These are phyloP conservation scores for Phytophthora pinifolia DNA, from an alignment of 352 stramenopile species.

Conservation along the genomic window DNA sequence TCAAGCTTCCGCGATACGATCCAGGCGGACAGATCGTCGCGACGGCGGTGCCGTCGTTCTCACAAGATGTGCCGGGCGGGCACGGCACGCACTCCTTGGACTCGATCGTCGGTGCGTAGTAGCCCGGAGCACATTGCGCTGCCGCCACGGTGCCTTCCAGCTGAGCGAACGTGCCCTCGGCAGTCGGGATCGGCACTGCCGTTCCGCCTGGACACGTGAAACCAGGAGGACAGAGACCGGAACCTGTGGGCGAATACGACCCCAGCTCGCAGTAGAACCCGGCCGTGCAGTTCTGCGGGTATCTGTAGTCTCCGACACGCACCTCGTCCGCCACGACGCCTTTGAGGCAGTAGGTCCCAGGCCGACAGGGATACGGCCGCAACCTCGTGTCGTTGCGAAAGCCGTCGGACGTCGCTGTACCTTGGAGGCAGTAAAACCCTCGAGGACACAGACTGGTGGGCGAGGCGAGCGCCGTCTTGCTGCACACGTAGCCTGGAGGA, in stretches of 20 bases:
- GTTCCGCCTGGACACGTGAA: conserved; percentile 95
- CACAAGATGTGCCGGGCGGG: conserved; percentile 91
- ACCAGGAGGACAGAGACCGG: conserved; percentile 91
- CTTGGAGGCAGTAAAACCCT: conserved; percentile 95
- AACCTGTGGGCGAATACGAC: conserved; percentile 91
- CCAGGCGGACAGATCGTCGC: conserved; percentile 92
- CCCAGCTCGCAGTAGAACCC: conserved; percentile 96
- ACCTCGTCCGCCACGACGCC: conserved; percentile 93
- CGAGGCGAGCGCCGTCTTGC: conserved; percentile 69
- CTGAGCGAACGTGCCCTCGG: conserved; percentile 90
- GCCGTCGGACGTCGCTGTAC: conserved; percentile 92
- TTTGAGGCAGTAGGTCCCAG: conserved; percentile 95
- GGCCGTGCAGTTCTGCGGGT: conserved; percentile 92
- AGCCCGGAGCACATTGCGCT: conserved; percentile 93
- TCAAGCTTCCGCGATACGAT: conserved; percentile 89
- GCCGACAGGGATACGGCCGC: conserved; percentile 93
- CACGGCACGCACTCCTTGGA: conserved; percentile 92
- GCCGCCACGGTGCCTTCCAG: conserved; percentile 91
- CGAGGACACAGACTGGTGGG: conserved; percentile 94
- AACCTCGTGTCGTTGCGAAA: conserved; percentile 97
- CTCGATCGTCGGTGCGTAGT: conserved; percentile 96
- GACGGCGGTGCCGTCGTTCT: conserved; percentile 87
- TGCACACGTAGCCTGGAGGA: conserved; percentile 92
- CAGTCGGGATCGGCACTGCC: conserved; percentile 91
- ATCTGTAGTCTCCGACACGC: conserved; percentile 82